Conservation (phyloP, 2,329 filamentous ascomycete genomes). For the Daldinia eschscholtzii region DNA sequence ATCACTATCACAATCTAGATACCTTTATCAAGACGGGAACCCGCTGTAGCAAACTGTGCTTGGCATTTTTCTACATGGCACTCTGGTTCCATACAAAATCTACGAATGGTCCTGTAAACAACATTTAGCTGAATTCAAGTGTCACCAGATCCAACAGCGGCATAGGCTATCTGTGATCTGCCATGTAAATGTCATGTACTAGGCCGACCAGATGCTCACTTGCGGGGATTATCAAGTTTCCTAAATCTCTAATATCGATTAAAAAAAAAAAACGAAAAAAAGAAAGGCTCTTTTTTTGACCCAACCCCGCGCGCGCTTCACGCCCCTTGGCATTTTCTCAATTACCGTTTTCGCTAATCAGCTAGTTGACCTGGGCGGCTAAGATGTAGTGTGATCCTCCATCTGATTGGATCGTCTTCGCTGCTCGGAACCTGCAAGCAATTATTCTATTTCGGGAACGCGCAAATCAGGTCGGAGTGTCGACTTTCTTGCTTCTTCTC, state of each 20-base stretch:
- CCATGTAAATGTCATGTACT: constrained; percentile 17
- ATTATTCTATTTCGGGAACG: constrained; percentile 46
- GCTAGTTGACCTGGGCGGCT: constrained; percentile 42
- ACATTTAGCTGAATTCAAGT: neutral
- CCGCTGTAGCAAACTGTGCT: neutral
- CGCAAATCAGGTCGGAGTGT: constrained; percentile 45
- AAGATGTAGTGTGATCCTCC: constrained; percentile 48
- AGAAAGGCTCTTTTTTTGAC: neutral
- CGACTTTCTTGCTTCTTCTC: constrained; percentile 11
- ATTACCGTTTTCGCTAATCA: constrained; percentile 37
- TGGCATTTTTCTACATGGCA: constrained; percentile 6
- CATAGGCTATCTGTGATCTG: constrained; percentile 13
- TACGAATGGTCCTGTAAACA: no score
- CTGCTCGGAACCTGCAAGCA: constrained; percentile 42
- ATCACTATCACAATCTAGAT: neutral
- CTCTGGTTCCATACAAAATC: constrained; percentile 3
- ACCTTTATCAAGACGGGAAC: neutral
- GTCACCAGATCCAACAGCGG: constrained; percentile 8
- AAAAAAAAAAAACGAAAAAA: neutral
- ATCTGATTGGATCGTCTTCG: constrained; percentile 45
- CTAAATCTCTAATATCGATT: constrained; percentile 30
- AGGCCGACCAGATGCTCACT: constrained; percentile 10
- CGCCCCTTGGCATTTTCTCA: constrained; percentile 28
- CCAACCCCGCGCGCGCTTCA: constrained; percentile 40
- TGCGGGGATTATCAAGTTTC: constrained; percentile 13